Percentiles rank a stretch among this genome's conserved stretches.
Evolutionary conservation across 148 eudicot species (phyloP).

Genomic region (Drosera capensis): DNA sequence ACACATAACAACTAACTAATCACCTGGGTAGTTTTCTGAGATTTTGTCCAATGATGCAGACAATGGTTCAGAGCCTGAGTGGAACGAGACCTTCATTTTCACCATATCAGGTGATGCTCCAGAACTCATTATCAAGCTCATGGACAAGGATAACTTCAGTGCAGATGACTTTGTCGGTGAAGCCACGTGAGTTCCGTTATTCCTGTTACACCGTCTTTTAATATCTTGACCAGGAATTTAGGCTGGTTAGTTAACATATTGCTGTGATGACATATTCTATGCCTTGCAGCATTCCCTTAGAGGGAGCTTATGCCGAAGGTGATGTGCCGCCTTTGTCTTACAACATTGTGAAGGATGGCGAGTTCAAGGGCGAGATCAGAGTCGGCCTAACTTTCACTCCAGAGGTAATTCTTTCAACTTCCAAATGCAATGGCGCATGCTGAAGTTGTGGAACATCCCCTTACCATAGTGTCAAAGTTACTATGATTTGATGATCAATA

Average conservation of each 20-base stretch:
- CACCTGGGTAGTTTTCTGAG: background rate
- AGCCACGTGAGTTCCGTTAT: conserved; percentile 4
- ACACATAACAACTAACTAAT: background rate
- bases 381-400: conserved; percentile 47
- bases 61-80: conserved; percentile 44
- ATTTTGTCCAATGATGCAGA: conserved; percentile 23
- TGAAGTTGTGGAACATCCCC: too few species aligned
- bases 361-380: conserved; percentile 51
- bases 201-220: background rate
- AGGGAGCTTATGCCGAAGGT: conserved; percentile 37
- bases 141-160: conserved; percentile 48
- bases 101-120: conserved; percentile 26
- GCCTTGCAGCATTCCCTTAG: conserved; percentile 37
- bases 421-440: background rate
- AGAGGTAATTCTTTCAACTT: conserved; percentile 25
- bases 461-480: background rate
- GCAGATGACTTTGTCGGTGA: conserved; percentile 62
- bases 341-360: conserved; percentile 51
- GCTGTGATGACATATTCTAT: background rate
- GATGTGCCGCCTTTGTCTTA: conserved; percentile 33
- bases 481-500: background rate
- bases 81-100: conserved; percentile 79
- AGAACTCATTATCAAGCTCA: conserved; percentile 37
- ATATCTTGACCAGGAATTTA: background rate
- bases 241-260: background rate